Evolutionary conservation across 2,329 filamentous ascomycete genomes (phyloP).

Genomic region (Lachnellula occidentalis): DNA sequence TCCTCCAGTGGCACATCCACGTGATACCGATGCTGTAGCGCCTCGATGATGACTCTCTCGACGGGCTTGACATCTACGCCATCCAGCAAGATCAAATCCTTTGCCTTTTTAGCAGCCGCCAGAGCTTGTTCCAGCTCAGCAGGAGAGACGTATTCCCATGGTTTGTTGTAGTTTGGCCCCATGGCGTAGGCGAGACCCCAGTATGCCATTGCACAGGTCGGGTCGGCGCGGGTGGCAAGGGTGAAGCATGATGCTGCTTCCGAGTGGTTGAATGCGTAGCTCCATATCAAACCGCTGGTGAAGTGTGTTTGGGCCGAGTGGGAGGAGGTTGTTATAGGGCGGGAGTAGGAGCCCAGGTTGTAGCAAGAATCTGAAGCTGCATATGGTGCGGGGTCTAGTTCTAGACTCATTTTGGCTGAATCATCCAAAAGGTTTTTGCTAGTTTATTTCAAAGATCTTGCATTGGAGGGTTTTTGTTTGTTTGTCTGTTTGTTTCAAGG

Average conservation of each 20-base stretch:
- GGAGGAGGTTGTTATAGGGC: no score
- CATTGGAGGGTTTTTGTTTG: no score
- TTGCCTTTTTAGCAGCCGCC: constrained; percentile 41
- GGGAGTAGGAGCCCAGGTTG: no score
- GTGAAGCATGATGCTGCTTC: constrained; percentile 63
- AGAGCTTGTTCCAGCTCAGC: constrained; percentile 51
- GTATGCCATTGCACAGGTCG: constrained; percentile 54
- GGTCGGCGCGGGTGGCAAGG: constrained; percentile 49
- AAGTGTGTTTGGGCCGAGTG: constrained; percentile 35
- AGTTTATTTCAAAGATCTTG: no score
- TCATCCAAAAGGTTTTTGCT: no score
- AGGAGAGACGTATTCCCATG: constrained; percentile 65
- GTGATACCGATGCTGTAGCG: constrained; percentile 54
- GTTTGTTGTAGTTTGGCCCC: constrained; percentile 75
- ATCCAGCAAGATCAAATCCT: constrained; percentile 18
- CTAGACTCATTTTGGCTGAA: no score
- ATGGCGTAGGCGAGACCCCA: constrained; percentile 68
- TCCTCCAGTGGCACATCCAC: constrained; percentile 43
- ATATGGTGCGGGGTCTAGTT: no score
- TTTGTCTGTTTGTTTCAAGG: no score
- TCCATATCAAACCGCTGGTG: constrained; percentile 66
- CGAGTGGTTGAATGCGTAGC: constrained; percentile 71
- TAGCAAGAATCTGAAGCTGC: no score
- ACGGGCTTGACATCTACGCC: constrained; percentile 38
- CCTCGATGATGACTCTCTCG: constrained; percentile 59